Conservation (phyloP, 495 filamentous ascomycete genomes). For the Aspergillus kassunensis region DNA sequence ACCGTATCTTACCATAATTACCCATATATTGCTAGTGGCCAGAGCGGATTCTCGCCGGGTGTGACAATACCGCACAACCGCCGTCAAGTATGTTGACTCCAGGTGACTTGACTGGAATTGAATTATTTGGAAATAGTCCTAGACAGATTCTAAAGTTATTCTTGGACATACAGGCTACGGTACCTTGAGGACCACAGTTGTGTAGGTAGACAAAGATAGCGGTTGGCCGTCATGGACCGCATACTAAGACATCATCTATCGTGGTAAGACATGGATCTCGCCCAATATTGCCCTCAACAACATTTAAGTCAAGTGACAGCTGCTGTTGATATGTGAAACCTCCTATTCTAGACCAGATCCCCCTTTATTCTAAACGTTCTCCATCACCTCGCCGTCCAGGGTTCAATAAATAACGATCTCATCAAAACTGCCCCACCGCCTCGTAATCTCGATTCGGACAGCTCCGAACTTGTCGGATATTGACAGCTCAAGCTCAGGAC, state of each 20-base stretch:
- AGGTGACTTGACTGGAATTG: not conserved
- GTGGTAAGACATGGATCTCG: not conserved
- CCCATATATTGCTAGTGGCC: no score
- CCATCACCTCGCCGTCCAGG: not conserved
- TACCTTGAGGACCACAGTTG: not conserved
- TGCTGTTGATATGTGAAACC: not conserved
- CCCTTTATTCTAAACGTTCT: not conserved
- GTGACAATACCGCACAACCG: conserved; percentile 1
- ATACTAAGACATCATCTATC: not conserved
- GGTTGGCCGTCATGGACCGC: not conserved
- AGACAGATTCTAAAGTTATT: not conserved
- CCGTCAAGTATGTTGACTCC: not conserved
- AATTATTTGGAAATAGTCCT: not conserved
- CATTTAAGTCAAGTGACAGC: not conserved
- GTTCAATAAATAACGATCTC: conserved; percentile 9
- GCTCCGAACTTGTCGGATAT: no score
- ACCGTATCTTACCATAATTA: conserved; percentile 1
- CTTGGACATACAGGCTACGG: not conserved
- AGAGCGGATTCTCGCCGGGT: no score
- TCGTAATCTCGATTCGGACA: conserved; percentile 5
- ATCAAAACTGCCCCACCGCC: conserved; percentile 1
- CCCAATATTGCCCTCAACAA: not conserved
- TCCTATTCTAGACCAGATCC: not conserved
- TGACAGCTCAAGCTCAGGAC: no score
- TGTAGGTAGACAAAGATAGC: not conserved